Conservation (phyloP, 2,329 filamentous ascomycete species). For the Purpureocillium takamizusanense region DNA sequence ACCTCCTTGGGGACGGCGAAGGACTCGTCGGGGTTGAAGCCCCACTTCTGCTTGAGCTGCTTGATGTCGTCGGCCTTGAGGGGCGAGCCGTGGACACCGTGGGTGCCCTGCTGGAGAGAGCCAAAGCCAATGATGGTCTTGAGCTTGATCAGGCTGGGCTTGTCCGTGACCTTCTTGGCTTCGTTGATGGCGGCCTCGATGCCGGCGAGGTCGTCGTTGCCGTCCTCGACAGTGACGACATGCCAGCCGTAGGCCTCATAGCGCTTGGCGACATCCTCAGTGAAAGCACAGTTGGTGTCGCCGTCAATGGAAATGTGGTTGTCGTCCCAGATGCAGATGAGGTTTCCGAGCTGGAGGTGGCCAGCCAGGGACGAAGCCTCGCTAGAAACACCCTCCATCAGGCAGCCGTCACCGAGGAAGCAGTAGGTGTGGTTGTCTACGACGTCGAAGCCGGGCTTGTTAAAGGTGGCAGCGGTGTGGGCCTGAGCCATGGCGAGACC, state of each 20-base stretch:
- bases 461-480: slow-evolving; percentile 85
- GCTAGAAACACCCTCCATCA: slow-evolving; percentile 94
- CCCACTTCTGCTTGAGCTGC: slow-evolving; percentile 89
- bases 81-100: slow-evolving; percentile 91
- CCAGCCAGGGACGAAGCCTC: slow-evolving; percentile 90
- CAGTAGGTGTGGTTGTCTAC: slow-evolving; percentile 94
- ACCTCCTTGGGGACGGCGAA: slow-evolving; percentile 93
- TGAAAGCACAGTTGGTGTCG: slow-evolving; percentile 93
- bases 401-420: slow-evolving; percentile 96
- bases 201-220: slow-evolving; percentile 76
- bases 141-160: slow-evolving; percentile 94
- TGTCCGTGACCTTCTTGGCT: slow-evolving; percentile 83
- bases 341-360: slow-evolving; percentile 94
- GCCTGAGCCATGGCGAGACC: slow-evolving; percentile 95
- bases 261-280: slow-evolving; percentile 88
- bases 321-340: slow-evolving; percentile 96
- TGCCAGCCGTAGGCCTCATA: slow-evolving; percentile 99
- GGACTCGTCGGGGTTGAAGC: slow-evolving; percentile 88
- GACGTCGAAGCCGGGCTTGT: slow-evolving; percentile 88
- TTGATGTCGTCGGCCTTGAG: slow-evolving; percentile 92
- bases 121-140: slow-evolving; percentile 96
- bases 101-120: slow-evolving; percentile 85
- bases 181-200: slow-evolving; percentile 85
- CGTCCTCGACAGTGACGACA: slow-evolving; percentile 71
- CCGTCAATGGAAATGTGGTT: slow-evolving; percentile 96